Conservation (phyloP, 2,329 filamentous ascomycete genomes). For the Thelonectria olida region DNA sequence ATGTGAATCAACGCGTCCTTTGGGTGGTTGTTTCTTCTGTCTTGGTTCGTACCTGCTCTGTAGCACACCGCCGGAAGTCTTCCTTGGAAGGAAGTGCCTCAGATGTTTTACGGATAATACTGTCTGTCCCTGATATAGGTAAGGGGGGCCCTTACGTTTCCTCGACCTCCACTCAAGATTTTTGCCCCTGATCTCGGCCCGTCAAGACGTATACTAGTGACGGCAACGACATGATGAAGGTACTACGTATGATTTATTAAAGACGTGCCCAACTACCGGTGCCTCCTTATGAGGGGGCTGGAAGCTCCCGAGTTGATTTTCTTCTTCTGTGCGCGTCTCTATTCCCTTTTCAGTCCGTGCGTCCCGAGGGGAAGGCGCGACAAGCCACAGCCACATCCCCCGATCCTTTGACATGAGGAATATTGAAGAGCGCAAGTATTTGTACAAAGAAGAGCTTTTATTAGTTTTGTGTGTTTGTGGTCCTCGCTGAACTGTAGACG, state of each 20-base stretch:
- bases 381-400: constrained; percentile 7
- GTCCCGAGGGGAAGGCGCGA: constrained; percentile 11
- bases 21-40: constrained; percentile 1
- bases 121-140: neutral
- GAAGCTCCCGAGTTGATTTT: neutral
- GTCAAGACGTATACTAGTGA: too few relatives aligned
- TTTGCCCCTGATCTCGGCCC: neutral
- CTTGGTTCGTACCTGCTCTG: neutral
- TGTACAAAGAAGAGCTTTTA: too few relatives aligned
- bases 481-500: too few relatives aligned
- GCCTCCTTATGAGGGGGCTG: too few relatives aligned
- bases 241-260: too few relatives aligned
- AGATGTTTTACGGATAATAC: neutral
- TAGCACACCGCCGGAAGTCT: neutral
- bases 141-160: neutral
- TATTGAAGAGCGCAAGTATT: too few relatives aligned
- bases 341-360: constrained; percentile 11
- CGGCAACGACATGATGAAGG: too few relatives aligned
- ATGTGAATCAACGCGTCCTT: neutral
- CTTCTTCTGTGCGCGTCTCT: constrained; percentile 7
- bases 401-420: too few relatives aligned
- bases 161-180: neutral
- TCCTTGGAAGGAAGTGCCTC: neutral
- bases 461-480: too few relatives aligned
- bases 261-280: too few relatives aligned